Conservation (phyloP, 768 basidiomycete species). For the Grammothele lineata region DNA sequence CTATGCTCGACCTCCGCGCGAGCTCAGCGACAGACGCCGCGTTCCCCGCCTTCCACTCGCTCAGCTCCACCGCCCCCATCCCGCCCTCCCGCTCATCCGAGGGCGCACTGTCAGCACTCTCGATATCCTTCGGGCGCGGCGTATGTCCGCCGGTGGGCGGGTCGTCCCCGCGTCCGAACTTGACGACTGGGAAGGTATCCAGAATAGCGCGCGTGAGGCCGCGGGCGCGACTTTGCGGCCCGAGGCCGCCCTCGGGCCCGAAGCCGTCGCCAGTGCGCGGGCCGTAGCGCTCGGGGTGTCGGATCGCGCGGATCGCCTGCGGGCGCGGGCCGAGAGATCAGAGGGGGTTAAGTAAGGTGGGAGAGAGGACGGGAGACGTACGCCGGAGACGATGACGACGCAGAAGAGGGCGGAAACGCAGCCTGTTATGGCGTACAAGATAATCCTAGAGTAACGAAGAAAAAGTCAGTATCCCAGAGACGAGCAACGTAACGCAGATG, state of each 20-base stretch:
- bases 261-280: constrained; percentile 45
- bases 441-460: constrained; percentile 50
- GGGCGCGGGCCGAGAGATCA: not conserved
- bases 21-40: not conserved
- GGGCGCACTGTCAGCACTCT: constrained; percentile 10
- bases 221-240: constrained; percentile 65
- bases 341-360: not conserved
- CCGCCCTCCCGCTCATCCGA: not conserved
- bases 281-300: constrained; percentile 91
- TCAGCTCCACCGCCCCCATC: constrained; percentile 1
- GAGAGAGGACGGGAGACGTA: constrained; percentile 31
- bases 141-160: constrained; percentile 7
- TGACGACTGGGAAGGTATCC: constrained; percentile 93
- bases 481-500: constrained; percentile 1
- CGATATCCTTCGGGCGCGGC: constrained; percentile 28
- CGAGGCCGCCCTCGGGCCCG: constrained; percentile 25
- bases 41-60: constrained; percentile 5
- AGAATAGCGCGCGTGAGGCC: constrained; percentile 90
- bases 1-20: too few species aligned
- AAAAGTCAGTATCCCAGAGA: not conserved
- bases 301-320: constrained; percentile 75
- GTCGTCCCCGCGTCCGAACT: constrained; percentile 50
- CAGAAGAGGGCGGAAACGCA: constrained; percentile 84
- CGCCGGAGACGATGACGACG: constrained; percentile 81
- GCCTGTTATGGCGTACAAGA: constrained; percentile 85